Conservation (phyloP, 1,284 basidiomycete species). For the Malassezia japonica region DNA sequence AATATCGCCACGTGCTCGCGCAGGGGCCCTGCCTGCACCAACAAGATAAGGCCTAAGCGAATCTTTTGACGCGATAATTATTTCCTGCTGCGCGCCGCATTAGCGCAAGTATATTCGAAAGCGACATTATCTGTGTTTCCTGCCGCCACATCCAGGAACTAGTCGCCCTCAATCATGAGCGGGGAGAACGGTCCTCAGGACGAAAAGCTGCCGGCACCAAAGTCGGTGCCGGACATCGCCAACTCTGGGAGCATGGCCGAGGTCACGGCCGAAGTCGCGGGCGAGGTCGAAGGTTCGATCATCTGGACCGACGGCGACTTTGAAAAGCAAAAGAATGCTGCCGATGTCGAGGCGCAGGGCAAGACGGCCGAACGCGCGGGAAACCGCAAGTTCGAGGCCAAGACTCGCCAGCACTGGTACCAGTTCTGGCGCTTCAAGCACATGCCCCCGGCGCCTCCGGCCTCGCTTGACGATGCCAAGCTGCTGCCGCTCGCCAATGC, state of each 20-base stretch:
- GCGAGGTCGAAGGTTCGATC: not conserved
- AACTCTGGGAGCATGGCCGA: constrained; percentile 21
- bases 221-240: constrained; percentile 19
- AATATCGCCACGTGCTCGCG: too few species aligned
- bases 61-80: too few species aligned
- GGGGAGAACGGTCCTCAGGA: not conserved
- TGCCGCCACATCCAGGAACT: too few species aligned
- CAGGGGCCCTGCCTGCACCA: too few species aligned
- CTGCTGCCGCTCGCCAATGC: constrained; percentile 55
- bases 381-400: constrained; percentile 27
- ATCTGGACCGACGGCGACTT: constrained; percentile 4
- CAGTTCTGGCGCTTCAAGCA: constrained; percentile 43
- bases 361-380: constrained; percentile 21
- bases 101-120: too few species aligned
- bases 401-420: constrained; percentile 40
- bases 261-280: not conserved
- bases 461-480: constrained; percentile 55
- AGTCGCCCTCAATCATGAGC: too few species aligned
- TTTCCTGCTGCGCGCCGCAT: too few species aligned
- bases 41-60: too few species aligned
- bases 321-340: constrained; percentile 1
- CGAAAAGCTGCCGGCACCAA: constrained; percentile 8
- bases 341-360: not conserved
- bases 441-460: constrained; percentile 35
- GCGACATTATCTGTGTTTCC: too few species aligned